Base-by-base conservation (phyloP, 208 protist species). In the Acanthamoeba royreba region DNA sequence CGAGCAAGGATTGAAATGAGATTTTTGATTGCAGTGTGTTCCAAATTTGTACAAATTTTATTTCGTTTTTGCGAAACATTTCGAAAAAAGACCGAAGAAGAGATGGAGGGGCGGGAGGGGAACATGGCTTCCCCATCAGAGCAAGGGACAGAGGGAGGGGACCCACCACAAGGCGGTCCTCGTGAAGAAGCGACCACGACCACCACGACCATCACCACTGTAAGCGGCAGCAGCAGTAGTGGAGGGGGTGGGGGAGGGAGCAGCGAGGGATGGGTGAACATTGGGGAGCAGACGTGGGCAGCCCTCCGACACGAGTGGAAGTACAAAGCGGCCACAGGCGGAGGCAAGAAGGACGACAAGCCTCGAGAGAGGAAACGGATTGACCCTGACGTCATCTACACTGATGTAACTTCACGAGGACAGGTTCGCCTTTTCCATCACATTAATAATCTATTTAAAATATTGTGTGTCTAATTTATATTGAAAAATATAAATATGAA, bases 261-360 rank as follows among this genome's bases (percentile, higher is more conserved):
- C 11, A 25, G 42, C 1, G 83, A 90, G 83, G 55, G 55, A 31
- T 92, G 87, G 87, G 61, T 92, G 22, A 92, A 92, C 87, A 72
- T 79, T 8, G 87, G 87, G 35, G 87, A 92, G 61, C 87, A 92
- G 63, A 92, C 87, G 31, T 92, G 87, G 87, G 40, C 43, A 35
- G 87, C 63, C 58, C 45, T 92, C 40, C 87, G 87, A 31, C 87
- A 92, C 38, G 87, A 92, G 22, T 92, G 87, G 87, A 72, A 81
- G 61, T 92, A 72, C 33, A 87, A 87, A 87, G 31, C 43, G 25
- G 33, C 79, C 55, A 69, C 0, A 45, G 33, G 19, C 8, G 11
- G 13, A 35, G 42, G 11, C 11, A 66, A 52, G 28, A 58, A 55
- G 79, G 35, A 7, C 9, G 55, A 90, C 28, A 69, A 90, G 49